phyloP scores from a whole-genome alignment of 805 yeast genomes.

The Ogataea angusta region DNA sequence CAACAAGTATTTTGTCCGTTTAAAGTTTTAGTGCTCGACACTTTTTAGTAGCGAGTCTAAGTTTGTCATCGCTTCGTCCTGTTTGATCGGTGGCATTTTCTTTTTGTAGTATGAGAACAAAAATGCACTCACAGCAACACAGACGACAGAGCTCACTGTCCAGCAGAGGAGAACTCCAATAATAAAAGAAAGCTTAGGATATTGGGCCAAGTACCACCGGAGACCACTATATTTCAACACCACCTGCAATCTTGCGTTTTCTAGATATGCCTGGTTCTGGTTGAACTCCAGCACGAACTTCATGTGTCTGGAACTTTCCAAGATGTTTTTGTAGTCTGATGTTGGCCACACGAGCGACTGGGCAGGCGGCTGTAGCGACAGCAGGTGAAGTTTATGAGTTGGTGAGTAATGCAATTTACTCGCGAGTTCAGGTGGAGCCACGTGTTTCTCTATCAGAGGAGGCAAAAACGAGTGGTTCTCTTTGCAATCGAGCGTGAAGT shows the following conservation, averaged over 20 bases:
- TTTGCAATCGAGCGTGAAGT: slow-evolving; percentile 13
- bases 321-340: slow-evolving; percentile 1
- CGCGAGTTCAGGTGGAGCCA: slow-evolving; percentile 15
- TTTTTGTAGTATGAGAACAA: slow-evolving; percentile 21
- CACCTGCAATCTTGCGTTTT: slow-evolving; percentile 21
- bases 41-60: background rate
- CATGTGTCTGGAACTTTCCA: slow-evolving; percentile 14
- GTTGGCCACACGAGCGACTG: slow-evolving; percentile 6
- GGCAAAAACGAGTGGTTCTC: slow-evolving; percentile 14
- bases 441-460: slow-evolving; percentile 11
- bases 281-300: slow-evolving; percentile 25
- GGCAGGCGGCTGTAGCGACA: slow-evolving; percentile 11
- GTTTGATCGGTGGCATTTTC: slow-evolving; percentile 7
- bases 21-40: background rate
- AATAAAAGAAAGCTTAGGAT: slow-evolving; percentile 32
- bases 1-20: background rate
- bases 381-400: slow-evolving; percentile 7
- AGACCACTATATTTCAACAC: slow-evolving; percentile 41
- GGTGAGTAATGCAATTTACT: slow-evolving; percentile 6
- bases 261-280: slow-evolving; percentile 15
- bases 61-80: slow-evolving; percentile 5
- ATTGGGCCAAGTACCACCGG: slow-evolving; percentile 38
- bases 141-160: slow-evolving; percentile 32
- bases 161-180: slow-evolving; percentile 40
- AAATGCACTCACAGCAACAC: slow-evolving; percentile 28